phyloP scores from a whole-genome alignment of 1,139 yeast species.

The Candida pseudoviswanathii region DNA sequence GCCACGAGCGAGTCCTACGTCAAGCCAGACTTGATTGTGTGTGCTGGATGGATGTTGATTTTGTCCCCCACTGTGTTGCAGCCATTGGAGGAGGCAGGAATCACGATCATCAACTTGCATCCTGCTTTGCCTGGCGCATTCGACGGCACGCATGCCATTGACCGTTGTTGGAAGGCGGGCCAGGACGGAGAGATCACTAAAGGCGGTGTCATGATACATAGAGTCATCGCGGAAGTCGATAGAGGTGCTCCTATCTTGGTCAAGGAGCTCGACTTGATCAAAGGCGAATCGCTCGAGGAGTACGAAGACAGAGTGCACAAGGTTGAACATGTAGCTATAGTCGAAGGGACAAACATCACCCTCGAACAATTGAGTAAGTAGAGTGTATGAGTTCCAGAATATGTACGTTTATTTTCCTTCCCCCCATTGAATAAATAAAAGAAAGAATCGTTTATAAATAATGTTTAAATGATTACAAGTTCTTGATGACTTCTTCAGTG shows the following conservation, averaged over 20 bases:
- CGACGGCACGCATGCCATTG: slow-evolving; percentile 96
- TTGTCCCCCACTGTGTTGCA: slow-evolving; percentile 73
- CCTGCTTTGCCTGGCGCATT: slow-evolving; percentile 97
- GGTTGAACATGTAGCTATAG: slow-evolving; percentile 87
- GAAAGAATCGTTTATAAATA: slow-evolving; percentile 1
- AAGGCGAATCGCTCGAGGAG: slow-evolving; percentile 73
- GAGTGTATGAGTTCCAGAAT: background rate
- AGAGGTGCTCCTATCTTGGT: slow-evolving; percentile 88
- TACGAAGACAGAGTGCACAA: slow-evolving; percentile 86
- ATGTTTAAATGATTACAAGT: slow-evolving; percentile 32
- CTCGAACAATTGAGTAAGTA: slow-evolving; percentile 37
- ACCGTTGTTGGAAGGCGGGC: slow-evolving; percentile 94
- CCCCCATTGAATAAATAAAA: background rate
- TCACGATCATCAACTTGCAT: slow-evolving; percentile 87
- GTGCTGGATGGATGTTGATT: slow-evolving; percentile 99
- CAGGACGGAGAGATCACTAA: slow-evolving; percentile 71
- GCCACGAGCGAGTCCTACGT: slow-evolving; percentile 28
- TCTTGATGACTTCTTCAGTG: slow-evolving; percentile 66
- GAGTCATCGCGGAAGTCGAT: slow-evolving; percentile 92
- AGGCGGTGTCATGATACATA: slow-evolving; percentile 98
- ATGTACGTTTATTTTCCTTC: slow-evolving; percentile 2
- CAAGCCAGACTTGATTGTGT: slow-evolving; percentile 82
- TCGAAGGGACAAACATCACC: slow-evolving; percentile 78
- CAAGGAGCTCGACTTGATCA: slow-evolving; percentile 67
- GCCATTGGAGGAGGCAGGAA: slow-evolving; percentile 60